Evolutionary conservation across 257 asterid genomes (phyloP).

Genomic region (Nicotiana paniculata): DNA sequence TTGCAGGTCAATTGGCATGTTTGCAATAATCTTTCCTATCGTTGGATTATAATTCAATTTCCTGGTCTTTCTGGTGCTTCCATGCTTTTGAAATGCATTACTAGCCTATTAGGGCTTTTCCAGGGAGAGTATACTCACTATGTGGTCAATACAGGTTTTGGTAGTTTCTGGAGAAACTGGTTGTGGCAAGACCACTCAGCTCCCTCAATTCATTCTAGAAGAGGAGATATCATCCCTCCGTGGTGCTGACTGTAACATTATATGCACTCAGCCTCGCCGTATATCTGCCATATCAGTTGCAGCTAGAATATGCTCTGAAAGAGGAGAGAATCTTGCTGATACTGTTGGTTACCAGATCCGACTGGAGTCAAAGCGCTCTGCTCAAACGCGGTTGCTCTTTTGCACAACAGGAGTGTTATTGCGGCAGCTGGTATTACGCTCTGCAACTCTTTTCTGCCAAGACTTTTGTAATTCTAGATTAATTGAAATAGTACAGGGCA

Average conservation of each 20-base stretch:
- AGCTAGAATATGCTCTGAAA: constrained; percentile 80
- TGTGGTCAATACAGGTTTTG: constrained; percentile 50
- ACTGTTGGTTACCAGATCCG: constrained; percentile 94
- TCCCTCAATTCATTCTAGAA: constrained; percentile 94
- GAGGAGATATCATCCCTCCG: constrained; percentile 72
- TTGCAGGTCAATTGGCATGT: not conserved
- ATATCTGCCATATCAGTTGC: constrained; percentile 98
- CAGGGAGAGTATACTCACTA: not conserved
- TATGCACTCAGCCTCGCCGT: constrained; percentile 97
- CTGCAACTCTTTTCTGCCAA: not conserved
- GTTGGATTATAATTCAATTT: not conserved
- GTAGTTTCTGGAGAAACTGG: constrained; percentile 99
- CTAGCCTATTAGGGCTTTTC: not conserved
- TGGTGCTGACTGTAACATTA: constrained; percentile 79
- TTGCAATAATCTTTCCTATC: not conserved
- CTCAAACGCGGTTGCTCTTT: constrained; percentile 79
- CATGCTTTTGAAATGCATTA: not conserved
- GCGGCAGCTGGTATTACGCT: constrained; percentile 64
- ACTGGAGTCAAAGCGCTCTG: constrained; percentile 73
- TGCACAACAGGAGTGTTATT: constrained; percentile 97
- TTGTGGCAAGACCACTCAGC: constrained; percentile 98
- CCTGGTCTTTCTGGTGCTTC: not conserved
- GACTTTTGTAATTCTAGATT: constrained; percentile 8
- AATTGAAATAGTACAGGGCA: not conserved
- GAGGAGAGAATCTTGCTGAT: constrained; percentile 92